Base-by-base conservation (phyloP, 768 basidiomycete genomes). In the Cubamyces lactineus region DNA sequence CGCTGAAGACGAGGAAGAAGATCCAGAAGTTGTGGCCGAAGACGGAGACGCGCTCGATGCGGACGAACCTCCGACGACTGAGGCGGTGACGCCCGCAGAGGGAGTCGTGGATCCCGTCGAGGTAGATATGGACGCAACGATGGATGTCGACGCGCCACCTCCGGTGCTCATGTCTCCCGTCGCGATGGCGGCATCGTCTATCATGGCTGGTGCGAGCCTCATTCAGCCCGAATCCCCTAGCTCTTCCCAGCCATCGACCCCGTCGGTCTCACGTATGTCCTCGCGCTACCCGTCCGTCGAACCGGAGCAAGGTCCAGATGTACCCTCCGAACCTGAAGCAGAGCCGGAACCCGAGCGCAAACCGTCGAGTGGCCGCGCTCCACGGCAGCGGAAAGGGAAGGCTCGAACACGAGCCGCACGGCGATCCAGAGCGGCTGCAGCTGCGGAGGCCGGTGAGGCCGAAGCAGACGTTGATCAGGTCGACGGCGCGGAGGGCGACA, bases 151-250 rank as follows among this genome's bases (percentile, higher is more conserved):
- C 62, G 53, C 53, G 5, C 70, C 71, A 5, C 53, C 61, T 12
- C 56, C 70, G 5, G 62, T 70, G 6, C 63, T 71, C 40, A 66
- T 70, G 48, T 68, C 72, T 13, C 71, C 74, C 45, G 67, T 73
- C 26, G 66, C 73, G 40, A 74, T 76, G 0, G 76, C 77, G 5
- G 79, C 76, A 0, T 78, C 79, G n/a, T 80, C 82, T 13, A 82
- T 81, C 40, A 82, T 82, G 79, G 78, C 81, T 7, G 79, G 78
- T 21, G 75, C 80, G 0, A 66, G 73, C 12, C 71, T 79, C 49
- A 63, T 79, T 16, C 74, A 73, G 12, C 74, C 78, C 2, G 72
- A 76, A 5, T 79, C 81, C 0, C 75, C 79, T 2, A 68, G 76
- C 1, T 59, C 75, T 0, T 77, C 79, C 5, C 64, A 71, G 16